Evolutionary conservation across 306 rosid genomes (phyloP).

Genomic region (Begonia peltatifolia): DNA sequence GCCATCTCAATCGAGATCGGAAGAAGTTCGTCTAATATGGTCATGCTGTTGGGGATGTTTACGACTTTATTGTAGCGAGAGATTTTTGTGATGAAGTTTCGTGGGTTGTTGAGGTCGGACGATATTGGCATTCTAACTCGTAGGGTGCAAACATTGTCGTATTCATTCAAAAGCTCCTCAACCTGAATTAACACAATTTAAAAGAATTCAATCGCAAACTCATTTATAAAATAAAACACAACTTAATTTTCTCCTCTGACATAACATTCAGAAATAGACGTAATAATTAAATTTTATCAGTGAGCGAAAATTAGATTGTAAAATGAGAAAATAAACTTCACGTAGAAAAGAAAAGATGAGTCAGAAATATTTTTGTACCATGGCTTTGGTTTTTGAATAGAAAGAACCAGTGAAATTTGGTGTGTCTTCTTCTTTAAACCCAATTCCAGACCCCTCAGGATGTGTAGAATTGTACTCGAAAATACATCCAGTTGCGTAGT

Average conservation of each 20-base stretch:
- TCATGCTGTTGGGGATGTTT: slow-evolving; percentile 87
- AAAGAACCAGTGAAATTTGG: slow-evolving; percentile 75
- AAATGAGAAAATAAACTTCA: too few relatives aligned
- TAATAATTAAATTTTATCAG: too few relatives aligned
- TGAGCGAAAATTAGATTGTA: too few relatives aligned
- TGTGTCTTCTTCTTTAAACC: slow-evolving; percentile 73
- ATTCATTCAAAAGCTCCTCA: slow-evolving; percentile 75
- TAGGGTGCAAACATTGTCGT: slow-evolving; percentile 82
- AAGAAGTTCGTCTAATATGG: slow-evolving; percentile 73
- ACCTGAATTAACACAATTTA: slow-evolving; percentile 26
- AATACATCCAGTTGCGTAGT: slow-evolving; percentile 80
- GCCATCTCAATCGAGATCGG: slow-evolving; percentile 88
- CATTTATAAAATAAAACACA: too few relatives aligned
- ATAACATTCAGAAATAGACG: too few relatives aligned
- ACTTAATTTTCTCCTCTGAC: too few relatives aligned
- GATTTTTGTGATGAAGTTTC: slow-evolving; percentile 84
- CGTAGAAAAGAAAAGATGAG: not conserved
- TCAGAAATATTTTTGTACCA: slow-evolving; percentile 29
- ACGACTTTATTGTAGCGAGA: slow-evolving; percentile 78
- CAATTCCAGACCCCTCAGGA: slow-evolving; percentile 81
- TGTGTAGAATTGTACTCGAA: slow-evolving; percentile 74
- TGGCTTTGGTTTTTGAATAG: slow-evolving; percentile 87
- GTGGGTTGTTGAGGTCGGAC: slow-evolving; percentile 72
- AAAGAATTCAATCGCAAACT: not conserved
- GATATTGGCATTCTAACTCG: slow-evolving; percentile 88